Base-by-base conservation (phyloP, 192 early-diverging fungal genomes). In the Chytriomyces sp. region DNA sequence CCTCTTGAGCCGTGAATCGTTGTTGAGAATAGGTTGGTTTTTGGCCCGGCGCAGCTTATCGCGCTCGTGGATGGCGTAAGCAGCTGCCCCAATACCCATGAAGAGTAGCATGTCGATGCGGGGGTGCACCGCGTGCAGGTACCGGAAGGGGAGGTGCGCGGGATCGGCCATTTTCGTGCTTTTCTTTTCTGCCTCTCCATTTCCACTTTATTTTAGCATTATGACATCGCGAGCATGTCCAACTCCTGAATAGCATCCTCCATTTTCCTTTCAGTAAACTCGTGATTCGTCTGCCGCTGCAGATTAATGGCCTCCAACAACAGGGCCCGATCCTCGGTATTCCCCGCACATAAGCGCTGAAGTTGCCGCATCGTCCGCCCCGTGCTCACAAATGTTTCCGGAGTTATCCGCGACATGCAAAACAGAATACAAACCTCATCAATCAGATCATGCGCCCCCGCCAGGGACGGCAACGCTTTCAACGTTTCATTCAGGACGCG, bases 51-150 rank as follows among this genome's bases (percentile, higher is more conserved):
- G 5, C n/a, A 39, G 37, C 40, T 41, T 12, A n/a, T 77, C 63
- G 7, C 75, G 72, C 52, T 83, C 78, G 63, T 78, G 70, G 6
- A 80, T 25, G n/a, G 65, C 56, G 61, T 70, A 83, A 0, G 56
- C 82, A 10, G 76, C 78, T 6, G 64, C 30, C n/a, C 82, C 82
- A 38, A 83, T 79, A 0, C 57, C 73, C 22, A 76, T 32, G 52
- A 76, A 83, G 17, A 83, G 32, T 53, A 78, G 64, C 17, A 70
- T 73, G 59, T 83, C 82, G 19, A 80, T 40, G 22, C 52, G 41
- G 19, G 78, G 77, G 5, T 59, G 70, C 5, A 83, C 62, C 36
- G 80, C 39, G 53, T 68, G 67, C 12, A 72, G 72, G 64, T 78
- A 80, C 31, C 77, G 78, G 63, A 82, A 64, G 40, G 62, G 62